These are phyloP conservation scores for Paspalum vaginatum DNA, from an alignment of 176 grass and related monocot species.

Conservation along the genomic window DNA sequence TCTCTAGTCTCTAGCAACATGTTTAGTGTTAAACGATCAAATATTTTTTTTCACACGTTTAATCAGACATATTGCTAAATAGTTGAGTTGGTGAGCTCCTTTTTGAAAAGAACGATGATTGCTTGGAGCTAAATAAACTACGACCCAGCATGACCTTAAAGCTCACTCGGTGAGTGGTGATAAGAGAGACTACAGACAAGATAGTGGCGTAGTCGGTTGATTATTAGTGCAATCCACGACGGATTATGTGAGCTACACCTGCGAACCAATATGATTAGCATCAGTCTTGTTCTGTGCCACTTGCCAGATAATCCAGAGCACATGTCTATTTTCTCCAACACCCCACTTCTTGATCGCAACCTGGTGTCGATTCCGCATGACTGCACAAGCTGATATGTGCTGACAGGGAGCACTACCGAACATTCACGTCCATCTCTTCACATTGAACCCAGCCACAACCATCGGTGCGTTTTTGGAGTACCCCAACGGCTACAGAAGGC, in stretches of 20 bases:
- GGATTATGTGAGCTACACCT: not conserved
- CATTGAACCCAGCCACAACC: not conserved
- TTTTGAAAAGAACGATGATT: not conserved
- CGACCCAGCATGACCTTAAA: not conserved
- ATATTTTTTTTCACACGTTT: slow-evolving; percentile 7
- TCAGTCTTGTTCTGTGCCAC: no score
- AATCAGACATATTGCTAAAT: slow-evolving; percentile 16
- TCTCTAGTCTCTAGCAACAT: not conserved
- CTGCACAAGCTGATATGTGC: not conserved
- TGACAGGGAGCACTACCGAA: not conserved
- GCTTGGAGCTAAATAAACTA: slow-evolving; percentile 14
- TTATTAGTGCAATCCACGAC: not conserved
- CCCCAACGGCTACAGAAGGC: not conserved
- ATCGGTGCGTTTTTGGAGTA: not conserved
- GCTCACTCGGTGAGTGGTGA: not conserved
- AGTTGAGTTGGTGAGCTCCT: not conserved
- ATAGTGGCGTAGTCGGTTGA: not conserved
- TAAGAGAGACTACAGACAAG: not conserved
- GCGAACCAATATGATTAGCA: no score
- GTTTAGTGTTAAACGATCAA: not conserved
- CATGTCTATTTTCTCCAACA: not conserved
- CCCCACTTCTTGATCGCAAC: not conserved
- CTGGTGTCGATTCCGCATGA: not conserved
- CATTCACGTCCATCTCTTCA: not conserved
- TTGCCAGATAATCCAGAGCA: not conserved